Base-by-base conservation (phyloP, 164 flowering plant genomes). In the Vitis cinerea region DNA sequence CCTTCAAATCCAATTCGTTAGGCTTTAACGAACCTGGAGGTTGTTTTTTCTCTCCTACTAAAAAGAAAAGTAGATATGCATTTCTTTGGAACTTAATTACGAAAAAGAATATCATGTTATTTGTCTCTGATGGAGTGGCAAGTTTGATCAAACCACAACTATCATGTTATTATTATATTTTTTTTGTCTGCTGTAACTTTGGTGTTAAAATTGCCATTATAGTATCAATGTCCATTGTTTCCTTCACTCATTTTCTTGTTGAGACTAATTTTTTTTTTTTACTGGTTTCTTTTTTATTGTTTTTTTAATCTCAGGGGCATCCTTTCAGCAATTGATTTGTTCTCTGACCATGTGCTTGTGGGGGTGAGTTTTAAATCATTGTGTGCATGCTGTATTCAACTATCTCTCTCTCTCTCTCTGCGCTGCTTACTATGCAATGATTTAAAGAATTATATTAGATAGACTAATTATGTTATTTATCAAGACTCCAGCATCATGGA, bases 321-420 rank as follows among this genome's bases (percentile, higher is more conserved):
- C 72, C 96, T 95, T 72, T 84, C 99, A 5, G 98, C 97, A 55
- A 61, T 93, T 79, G 94, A 89, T 76, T 91, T 90, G 60, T 85
- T 95, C 77, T 79, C 87, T 71, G 93, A 79, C 65, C 83, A 83
- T 77, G 79, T 83, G 9, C 58, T 95, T 75, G 93, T 81, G 61
- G 99, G 99, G 94, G 99, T 95, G 89, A 86, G 97, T 77, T 74
- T 52, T 64, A 12, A 44, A 71, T 59, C n/a, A 53, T 14, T 57
- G 29, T 30, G 5, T 57, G 59, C 29, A 10, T 11, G 16, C 3
- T 63, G 65, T 44, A 14, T 44, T 10, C 15, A 52, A 23, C 49
- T 48, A 1, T 17, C 14, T 31, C 6, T 31, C 4, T 31, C 44
- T 37, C 44, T 37, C 44, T 31, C 44, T 31, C 44, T 31, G 44